Conservation (phyloP, 805 yeast species). For the Yamadazyma tumulicola region DNA sequence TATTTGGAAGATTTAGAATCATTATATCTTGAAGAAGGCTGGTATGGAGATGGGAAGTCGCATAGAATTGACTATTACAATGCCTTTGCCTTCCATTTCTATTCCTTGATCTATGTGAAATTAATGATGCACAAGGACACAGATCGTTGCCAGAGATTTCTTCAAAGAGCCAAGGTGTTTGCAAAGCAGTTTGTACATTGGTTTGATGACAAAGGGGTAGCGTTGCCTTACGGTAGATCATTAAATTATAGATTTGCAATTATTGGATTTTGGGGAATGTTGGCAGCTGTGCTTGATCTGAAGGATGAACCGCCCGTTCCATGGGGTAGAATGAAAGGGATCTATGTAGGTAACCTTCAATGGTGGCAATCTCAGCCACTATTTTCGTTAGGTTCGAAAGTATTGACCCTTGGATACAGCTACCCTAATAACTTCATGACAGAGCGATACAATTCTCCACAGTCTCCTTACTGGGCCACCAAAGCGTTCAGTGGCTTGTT, state of each 20-base stretch:
- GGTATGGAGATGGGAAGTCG: conserved; percentile 25
- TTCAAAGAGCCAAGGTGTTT: conserved; percentile 17
- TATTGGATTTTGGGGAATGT: conserved; percentile 13
- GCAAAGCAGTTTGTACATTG: conserved; percentile 19
- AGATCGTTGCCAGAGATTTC: conserved; percentile 11
- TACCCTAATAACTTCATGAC: conserved; percentile 13
- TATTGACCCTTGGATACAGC: conserved; percentile 11
- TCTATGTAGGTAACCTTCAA: conserved; percentile 8
- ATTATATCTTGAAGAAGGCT: conserved; percentile 23
- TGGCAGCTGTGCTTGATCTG: conserved; percentile 5
- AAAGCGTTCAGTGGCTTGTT: conserved; percentile 11
- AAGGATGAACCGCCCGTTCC: conserved; percentile 6
- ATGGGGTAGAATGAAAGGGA: conserved; percentile 11
- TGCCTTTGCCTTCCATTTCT: conserved; percentile 28
- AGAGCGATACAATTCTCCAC: conserved; percentile 13
- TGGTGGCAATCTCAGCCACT: conserved; percentile 14
- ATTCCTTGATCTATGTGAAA: conserved; percentile 19
- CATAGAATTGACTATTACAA: conserved; percentile 24
- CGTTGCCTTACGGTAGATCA: conserved; percentile 13
- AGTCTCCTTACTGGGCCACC: conserved; percentile 14
- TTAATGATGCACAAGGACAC: conserved; percentile 12
- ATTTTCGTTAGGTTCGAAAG: conserved; percentile 7
- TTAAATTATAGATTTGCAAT: conserved; percentile 12
- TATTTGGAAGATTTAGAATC: conserved; percentile 18
- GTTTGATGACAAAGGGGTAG: conserved; percentile 14